These are phyloP conservation scores for Meyerozyma smithsonii DNA, from an alignment of 1,139 yeast genomes.

Conservation along the genomic window DNA sequence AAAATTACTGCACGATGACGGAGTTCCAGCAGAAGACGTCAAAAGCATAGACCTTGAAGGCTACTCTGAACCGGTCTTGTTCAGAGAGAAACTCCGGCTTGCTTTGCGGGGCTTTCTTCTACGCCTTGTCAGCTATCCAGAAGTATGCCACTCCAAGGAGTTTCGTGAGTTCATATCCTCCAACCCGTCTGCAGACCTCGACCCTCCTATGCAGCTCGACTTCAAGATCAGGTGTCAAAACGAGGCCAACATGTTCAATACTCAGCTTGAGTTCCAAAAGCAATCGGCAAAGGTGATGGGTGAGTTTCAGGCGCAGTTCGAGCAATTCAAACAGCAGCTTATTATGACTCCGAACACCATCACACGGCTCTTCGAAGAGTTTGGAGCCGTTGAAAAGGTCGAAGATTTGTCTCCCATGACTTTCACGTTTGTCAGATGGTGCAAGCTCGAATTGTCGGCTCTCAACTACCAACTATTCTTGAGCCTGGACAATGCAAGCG, in stretches of 20 bases:
- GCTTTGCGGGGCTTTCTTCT: conserved; percentile 70
- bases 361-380: conserved; percentile 53
- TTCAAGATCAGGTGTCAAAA: conserved; percentile 50
- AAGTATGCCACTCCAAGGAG: conserved; percentile 48
- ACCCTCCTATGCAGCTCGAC: conserved; percentile 48
- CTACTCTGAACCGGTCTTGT: conserved; percentile 10
- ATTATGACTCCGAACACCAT: conserved; percentile 46
- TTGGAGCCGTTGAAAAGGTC: conserved; percentile 51
- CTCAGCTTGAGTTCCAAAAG: conserved; percentile 70
- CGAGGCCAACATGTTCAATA: conserved; percentile 56
- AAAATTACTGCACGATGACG: conserved; percentile 44
- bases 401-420: conserved; percentile 64
- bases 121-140: conserved; percentile 47
- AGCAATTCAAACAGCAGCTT: conserved; percentile 50
- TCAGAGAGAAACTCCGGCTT: conserved; percentile 64
- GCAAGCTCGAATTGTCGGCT: conserved; percentile 77
- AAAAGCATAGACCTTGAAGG: background rate
- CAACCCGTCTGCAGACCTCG: conserved; percentile 24
- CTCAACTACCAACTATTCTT: conserved; percentile 74
- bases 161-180: conserved; percentile 50
- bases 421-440: conserved; percentile 71
- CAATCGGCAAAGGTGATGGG: conserved; percentile 46
- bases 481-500: conserved; percentile 76
- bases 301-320: conserved; percentile 47
- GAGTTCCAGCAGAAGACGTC: conserved; percentile 7